A percentile compares a stretch with the other conserved stretches of the same genome.
Evolutionary conservation across 768 basidiomycete species (phyloP).

Genomic region (Agrocybe praecox): DNA sequence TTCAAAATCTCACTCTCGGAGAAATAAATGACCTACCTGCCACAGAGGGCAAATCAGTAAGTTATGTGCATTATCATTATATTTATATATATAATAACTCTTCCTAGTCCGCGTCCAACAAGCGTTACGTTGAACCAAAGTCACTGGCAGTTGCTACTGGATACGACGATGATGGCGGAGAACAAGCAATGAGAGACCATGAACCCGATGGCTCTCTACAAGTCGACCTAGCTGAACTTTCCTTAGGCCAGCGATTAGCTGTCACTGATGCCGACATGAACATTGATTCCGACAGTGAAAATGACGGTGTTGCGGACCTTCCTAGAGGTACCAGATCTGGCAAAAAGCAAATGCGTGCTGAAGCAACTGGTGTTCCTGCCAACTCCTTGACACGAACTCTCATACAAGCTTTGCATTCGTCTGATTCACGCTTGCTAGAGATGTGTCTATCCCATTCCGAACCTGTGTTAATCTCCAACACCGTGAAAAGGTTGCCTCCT

Average conservation of each 20-base stretch:
- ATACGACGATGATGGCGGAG: slow-evolving; percentile 61
- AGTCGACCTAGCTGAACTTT: slow-evolving; percentile 86
- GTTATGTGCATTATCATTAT: slow-evolving; percentile 2
- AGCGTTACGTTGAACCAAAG: slow-evolving; percentile 70
- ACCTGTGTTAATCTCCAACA: slow-evolving; percentile 78
- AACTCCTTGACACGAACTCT: slow-evolving; percentile 91
- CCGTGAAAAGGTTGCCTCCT: slow-evolving; percentile 83
- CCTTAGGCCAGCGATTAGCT: slow-evolving; percentile 87
- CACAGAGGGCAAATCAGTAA: slow-evolving; percentile 12
- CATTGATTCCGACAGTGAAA: slow-evolving; percentile 49
- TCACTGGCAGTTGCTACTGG: slow-evolving; percentile 70
- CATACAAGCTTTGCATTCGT: slow-evolving; percentile 95
- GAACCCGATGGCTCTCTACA: slow-evolving; percentile 74
- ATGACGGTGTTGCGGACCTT: slow-evolving; percentile 28
- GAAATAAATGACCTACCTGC: slow-evolving; percentile 28
- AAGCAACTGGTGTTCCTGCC: slow-evolving; percentile 60
- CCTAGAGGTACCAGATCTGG: slow-evolving; percentile 27
- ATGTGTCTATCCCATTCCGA: slow-evolving; percentile 87
- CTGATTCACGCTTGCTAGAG: slow-evolving; percentile 85
- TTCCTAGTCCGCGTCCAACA: slow-evolving; percentile 49
- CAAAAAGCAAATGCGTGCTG: slow-evolving; percentile 32
- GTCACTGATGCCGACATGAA: slow-evolving; percentile 55
- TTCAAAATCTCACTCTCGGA: slow-evolving; percentile 50
- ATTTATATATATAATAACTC: neutral
- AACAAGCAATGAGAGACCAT: slow-evolving; percentile 50